phyloP scores from a whole-genome alignment of 176 grass and related monocot species.

The Phragmites australis region DNA sequence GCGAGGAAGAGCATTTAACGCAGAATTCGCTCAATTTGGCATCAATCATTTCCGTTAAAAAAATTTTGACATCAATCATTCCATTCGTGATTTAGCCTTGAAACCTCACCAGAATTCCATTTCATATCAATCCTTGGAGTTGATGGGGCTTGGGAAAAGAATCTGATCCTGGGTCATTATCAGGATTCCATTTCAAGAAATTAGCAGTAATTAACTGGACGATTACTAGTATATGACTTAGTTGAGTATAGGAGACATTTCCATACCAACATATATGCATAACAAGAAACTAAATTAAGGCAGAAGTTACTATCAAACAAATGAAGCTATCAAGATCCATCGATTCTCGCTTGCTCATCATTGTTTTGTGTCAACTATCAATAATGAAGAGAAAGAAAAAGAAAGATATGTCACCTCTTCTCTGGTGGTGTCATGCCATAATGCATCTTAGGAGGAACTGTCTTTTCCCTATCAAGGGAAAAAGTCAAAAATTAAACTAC shows the following conservation, averaged over 20 bases:
- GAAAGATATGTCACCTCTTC: background rate
- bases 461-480: constrained; percentile 40
- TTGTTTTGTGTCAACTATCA: constrained; percentile 14
- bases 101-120: background rate
- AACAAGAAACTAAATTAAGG: background rate
- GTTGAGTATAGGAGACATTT: background rate
- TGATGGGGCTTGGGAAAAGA: background rate
- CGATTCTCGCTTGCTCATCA: too few species aligned
- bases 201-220: background rate
- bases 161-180: background rate
- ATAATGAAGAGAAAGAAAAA: constrained; percentile 44
- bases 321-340: constrained; percentile 3
- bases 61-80: background rate
- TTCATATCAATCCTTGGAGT: background rate
- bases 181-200: constrained; percentile 13
- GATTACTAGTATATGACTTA: background rate
- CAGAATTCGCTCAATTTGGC: background rate
- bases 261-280: background rate
- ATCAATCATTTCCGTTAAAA: background rate
- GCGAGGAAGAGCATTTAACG: background rate
- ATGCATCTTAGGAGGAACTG: constrained; percentile 17
- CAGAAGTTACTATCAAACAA: background rate
- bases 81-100: background rate
- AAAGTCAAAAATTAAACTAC: constrained; percentile 27
- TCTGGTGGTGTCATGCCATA: constrained; percentile 18